Evolutionary conservation across 306 rosid genomes (phyloP), one percentile per base, ranked within the genome.

Genomic region (Lotus japonicus): DNA sequence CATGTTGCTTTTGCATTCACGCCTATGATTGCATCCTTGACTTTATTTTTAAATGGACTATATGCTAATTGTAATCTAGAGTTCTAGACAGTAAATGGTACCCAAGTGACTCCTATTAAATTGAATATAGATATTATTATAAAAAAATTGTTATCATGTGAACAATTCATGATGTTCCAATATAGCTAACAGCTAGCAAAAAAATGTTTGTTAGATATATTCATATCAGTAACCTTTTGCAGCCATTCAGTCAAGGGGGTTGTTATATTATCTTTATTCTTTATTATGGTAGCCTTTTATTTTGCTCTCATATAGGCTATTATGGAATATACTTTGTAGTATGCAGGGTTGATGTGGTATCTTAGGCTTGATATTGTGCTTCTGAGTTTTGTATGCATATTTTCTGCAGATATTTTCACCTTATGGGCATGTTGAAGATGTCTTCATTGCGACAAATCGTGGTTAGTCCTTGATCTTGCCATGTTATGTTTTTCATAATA

Each of bases 371-470:
- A 31, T 57, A 21, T 33, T 51, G 45, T 57, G 48, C 64, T 71
- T 74, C 68, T 77, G 39, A 61, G 43, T 43, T 67, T 68, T 71
- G 23, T 49, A 18, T 76, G 70, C 61, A 63, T 80, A 31, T 48
- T 79, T 68, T 74, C 57, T 67, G 45, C 89, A 92, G 98, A 84
- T 92, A 80, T 92, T 92, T 87, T 88, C 94, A 15, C 79, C 90
- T 57, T 88, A 80, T 70, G 97, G 97, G 57, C 61, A 71, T 71
- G 45, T 92, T 48, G 90, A 88, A 76, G 94, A 92, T 71, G 63
- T 92, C 79, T 82, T 66, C 86, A 65, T 89, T 57, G 63, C 75
- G 64, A 83, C 52, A 48, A 78, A 17, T 76, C 96, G 89, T 11
- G 96, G 95, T 92, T 70, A 42, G 94, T 83, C 63, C 52, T 71